Conservation (phyloP, 75 land plant species). For the Selaginella moellendorffii region DNA sequence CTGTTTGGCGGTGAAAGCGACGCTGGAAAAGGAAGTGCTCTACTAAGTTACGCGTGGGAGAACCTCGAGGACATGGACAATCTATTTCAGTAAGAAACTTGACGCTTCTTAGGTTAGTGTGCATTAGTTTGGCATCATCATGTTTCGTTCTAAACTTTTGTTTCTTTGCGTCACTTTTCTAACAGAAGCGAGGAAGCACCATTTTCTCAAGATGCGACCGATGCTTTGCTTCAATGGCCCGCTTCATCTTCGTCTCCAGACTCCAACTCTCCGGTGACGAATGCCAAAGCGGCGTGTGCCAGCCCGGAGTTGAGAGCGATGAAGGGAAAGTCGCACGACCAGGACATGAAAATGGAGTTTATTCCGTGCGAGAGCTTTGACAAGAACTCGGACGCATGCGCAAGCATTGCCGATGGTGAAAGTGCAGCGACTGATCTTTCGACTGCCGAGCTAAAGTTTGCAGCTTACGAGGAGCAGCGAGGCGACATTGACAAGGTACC, state of each 20-base stretch:
- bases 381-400: neutral
- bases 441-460: neutral
- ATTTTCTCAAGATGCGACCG: neutral
- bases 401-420: neutral
- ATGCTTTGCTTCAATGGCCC: neutral
- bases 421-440: neutral
- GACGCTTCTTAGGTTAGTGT: neutral
- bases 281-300: too few relatives aligned
- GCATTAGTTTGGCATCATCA: too few relatives aligned
- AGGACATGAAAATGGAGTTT: slow-evolving; percentile 14
- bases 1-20: neutral
- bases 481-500: neutral
- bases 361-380: neutral
- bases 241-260: neutral
- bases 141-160: too few relatives aligned
- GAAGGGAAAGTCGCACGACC: slow-evolving; percentile 8
- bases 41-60: neutral
- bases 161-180: too few relatives aligned
- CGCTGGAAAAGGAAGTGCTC: neutral
- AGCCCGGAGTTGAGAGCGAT: neutral
- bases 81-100: neutral
- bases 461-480: neutral
- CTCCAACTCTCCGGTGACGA: too few relatives aligned
- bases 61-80: slow-evolving; percentile 1
- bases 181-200: neutral